phyloP scores from a whole-genome alignment of 768 basidiomycete genomes.

The Phlegmacium glaucopus region DNA sequence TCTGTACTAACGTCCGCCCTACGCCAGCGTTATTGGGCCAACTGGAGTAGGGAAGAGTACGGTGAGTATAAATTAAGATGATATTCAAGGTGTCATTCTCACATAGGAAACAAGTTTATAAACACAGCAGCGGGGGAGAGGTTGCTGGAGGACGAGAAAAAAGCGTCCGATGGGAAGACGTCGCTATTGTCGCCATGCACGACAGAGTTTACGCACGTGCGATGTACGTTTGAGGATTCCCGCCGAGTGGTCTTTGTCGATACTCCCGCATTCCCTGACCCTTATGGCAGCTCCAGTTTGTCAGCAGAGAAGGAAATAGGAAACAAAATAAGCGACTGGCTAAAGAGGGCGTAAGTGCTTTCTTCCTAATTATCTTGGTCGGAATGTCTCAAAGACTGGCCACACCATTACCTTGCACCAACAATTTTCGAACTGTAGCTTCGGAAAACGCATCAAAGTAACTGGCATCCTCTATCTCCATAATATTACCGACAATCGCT shows the following conservation, averaged over 20 bases:
- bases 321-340: too few relatives aligned
- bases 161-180: too few relatives aligned
- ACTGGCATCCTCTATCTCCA: slow-evolving; percentile 12
- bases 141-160: slow-evolving; percentile 2
- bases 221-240: slow-evolving; percentile 1
- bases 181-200: slow-evolving; percentile 1
- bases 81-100: not conserved
- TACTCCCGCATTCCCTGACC: too few relatives aligned
- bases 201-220: slow-evolving; percentile 6
- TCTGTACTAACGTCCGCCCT: not conserved
- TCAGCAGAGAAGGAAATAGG: too few relatives aligned
- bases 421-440: not conserved
- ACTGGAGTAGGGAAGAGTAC: slow-evolving; percentile 22
- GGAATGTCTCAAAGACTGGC: too few relatives aligned
- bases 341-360: too few relatives aligned
- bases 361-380: too few relatives aligned
- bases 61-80: slow-evolving; percentile 2
- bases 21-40: slow-evolving; percentile 19
- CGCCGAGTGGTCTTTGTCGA: too few relatives aligned
- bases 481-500: slow-evolving; percentile 9
- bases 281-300: too few relatives aligned
- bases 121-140: slow-evolving; percentile 5
- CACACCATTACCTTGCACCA: too few relatives aligned
- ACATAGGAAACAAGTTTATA: slow-evolving; percentile 6
- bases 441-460: slow-evolving; percentile 7